Conservation (phyloP, 2,329 filamentous ascomycete species). For the Fusarium hostae region DNA sequence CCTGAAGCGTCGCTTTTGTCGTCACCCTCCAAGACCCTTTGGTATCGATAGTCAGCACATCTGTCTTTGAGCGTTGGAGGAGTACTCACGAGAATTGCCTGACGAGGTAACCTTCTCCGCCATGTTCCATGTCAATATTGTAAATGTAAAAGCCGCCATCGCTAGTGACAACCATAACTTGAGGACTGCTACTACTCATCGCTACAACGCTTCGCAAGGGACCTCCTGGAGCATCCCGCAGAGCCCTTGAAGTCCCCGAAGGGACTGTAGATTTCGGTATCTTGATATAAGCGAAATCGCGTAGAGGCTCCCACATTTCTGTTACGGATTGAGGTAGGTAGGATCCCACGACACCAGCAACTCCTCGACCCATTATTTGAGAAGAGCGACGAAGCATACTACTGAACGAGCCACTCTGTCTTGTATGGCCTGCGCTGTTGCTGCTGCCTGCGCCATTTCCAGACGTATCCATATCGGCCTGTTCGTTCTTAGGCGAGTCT, state of each 20-base stretch:
- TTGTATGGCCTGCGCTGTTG: conserved; percentile 51
- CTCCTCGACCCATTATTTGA: conserved; percentile 88
- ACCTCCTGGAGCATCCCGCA: conserved; percentile 51
- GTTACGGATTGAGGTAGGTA: conserved; percentile 94
- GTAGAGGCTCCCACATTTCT: conserved; percentile 95
- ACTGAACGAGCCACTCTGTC: conserved; percentile 81
- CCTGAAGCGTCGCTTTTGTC: conserved; percentile 64
- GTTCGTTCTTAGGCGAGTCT: conserved; percentile 65
- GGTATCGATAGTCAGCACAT: conserved; percentile 4
- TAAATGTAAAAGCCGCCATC: conserved; percentile 96
- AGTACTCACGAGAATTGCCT: conserved; percentile 89
- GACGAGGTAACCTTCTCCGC: conserved; percentile 89
- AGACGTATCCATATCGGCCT: conserved; percentile 51
- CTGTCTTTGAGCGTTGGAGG: neutral
- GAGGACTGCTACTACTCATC: conserved; percentile 92
- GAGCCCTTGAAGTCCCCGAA: conserved; percentile 27
- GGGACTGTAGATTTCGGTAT: conserved; percentile 71
- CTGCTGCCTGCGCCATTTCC: conserved; percentile 43
- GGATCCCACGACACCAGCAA: conserved; percentile 88
- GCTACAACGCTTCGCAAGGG: conserved; percentile 92
- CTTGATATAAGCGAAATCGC: conserved; percentile 97
- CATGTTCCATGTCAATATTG: conserved; percentile 92
- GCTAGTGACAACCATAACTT: conserved; percentile 98
- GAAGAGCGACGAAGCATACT: conserved; percentile 94
- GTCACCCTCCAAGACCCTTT: conserved; percentile 64